Base-by-base conservation (phyloP, 805 yeast genomes). In the Kuraishia ogatae region DNA sequence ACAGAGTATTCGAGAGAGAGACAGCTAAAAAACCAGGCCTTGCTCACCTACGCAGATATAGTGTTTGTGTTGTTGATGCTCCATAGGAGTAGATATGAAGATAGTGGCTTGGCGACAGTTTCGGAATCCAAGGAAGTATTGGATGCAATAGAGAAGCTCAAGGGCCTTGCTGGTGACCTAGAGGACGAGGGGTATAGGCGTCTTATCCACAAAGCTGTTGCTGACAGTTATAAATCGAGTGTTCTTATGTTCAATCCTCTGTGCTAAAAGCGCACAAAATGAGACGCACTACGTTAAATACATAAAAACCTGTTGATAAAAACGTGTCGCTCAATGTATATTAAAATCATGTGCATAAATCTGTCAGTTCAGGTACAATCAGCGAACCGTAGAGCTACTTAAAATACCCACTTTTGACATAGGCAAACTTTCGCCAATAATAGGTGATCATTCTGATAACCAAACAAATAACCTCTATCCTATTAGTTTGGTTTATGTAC, bases 181-280 rank as follows among this genome's bases (percentile, higher is more conserved):
- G 22, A 23, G 6, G 28, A 39, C n/a, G 29, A 22, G n/a, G 48
- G 19, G 48, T 51, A 35, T 24, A 43, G 48, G 17, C n/a, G 11
- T 2, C 13, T 19, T 26, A 51, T 51, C 11, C 48, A 51, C 48
- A 22, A n/a, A 11, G 28, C 48, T 39, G 35, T 51, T 2, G 24
- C 35, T 19, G 53, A 51, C 19, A 21, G 19, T 23, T 51, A 51
- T 24, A 51, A 51, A n/a, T n/a, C 48, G 11, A 21, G 26, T 22
- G 53, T 51, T 17, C 53, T 51, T 7, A 51, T 51, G 19, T 51
- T 39, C n/a, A 43, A 23, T 21, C 53, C 53, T 8, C 29, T 51
- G 28, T 26, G 19, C 4, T 24, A 17, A 17, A 28, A 2, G 15
- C 29, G 10, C 29, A 26, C 29, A 26, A 6, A 26, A 6, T 6